A percentile compares a stretch with the other conserved stretches of the same genome.
Conservation (phyloP, 768 basidiomycete genomes). For the Rhizopogon vinicolor region DNA sequence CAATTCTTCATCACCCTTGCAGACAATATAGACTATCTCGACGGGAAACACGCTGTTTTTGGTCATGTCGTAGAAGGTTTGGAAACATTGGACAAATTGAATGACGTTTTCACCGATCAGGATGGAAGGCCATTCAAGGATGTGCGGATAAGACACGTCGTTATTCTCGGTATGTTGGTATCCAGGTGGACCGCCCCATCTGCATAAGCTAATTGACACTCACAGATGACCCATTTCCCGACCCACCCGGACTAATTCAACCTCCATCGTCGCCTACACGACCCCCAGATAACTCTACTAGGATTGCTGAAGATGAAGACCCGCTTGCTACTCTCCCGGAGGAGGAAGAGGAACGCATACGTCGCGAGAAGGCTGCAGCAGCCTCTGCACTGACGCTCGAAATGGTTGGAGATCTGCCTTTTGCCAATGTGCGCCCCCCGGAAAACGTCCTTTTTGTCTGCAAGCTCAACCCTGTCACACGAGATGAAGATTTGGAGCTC, state of each 20-base stretch:
- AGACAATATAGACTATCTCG: conserved; percentile 91
- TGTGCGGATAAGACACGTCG: conserved; percentile 91
- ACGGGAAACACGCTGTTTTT: conserved; percentile 92
- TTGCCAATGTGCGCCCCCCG: conserved; percentile 95
- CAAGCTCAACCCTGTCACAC: conserved; percentile 94
- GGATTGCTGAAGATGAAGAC: conserved; percentile 95
- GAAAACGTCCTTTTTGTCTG: conserved; percentile 99
- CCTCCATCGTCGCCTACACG: conserved; percentile 75
- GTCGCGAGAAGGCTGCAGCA: conserved; percentile 83
- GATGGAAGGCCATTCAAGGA: conserved; percentile 92
- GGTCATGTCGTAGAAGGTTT: conserved; percentile 94
- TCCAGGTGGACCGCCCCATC: conserved; percentile 1
- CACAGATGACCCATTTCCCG: conserved; percentile 91
- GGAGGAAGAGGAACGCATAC: conserved; percentile 76
- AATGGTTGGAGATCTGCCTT: conserved; percentile 99
- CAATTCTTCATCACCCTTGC: conserved; percentile 96
- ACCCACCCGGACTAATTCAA: conserved; percentile 70
- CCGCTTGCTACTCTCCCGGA: conserved; percentile 77
- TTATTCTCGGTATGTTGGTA: conserved; percentile 71
- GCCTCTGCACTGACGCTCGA: conserved; percentile 95
- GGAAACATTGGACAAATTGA: conserved; percentile 89
- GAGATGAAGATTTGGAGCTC: conserved; percentile 93
- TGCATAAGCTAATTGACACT: background rate
- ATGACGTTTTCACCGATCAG: conserved; percentile 86
- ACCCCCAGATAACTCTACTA: conserved; percentile 81